Conservation (phyloP, 805 yeast species). For the Brettanomyces nanus region DNA sequence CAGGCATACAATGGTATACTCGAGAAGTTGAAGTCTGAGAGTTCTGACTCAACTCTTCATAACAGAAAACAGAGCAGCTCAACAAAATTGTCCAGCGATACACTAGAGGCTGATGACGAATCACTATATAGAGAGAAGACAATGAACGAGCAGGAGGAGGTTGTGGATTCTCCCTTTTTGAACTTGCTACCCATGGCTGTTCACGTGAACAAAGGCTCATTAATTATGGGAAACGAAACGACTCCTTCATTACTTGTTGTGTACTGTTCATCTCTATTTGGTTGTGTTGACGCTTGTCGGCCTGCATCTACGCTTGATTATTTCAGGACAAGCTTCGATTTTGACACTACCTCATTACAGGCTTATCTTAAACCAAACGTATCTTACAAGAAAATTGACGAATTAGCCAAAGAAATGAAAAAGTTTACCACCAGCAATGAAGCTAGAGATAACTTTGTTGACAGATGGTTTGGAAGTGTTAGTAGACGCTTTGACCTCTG, state of each 20-base stretch:
- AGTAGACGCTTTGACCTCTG: neutral
- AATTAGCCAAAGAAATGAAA: slow-evolving; percentile 4
- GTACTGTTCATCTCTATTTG: slow-evolving; percentile 47
- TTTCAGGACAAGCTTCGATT: slow-evolving; percentile 38
- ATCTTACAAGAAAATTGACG: slow-evolving; percentile 35
- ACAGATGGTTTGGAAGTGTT: neutral
- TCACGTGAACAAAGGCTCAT: slow-evolving; percentile 54
- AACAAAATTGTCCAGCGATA: neutral
- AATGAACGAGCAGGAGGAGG: neutral
- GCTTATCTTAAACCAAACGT: slow-evolving; percentile 64
- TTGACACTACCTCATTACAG: slow-evolving; percentile 44
- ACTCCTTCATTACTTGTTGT: slow-evolving; percentile 67
- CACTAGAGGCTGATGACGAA: neutral
- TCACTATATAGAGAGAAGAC: slow-evolving; percentile 6
- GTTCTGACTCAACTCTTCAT: neutral
- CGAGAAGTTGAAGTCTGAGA: slow-evolving; percentile 5
- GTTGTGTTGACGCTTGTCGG: slow-evolving; percentile 46
- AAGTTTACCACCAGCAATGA: neutral
- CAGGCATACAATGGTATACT: slow-evolving; percentile 51
- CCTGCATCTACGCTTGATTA: slow-evolving; percentile 44
- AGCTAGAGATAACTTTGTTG: neutral
- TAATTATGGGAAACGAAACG: slow-evolving; percentile 70
- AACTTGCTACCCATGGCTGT: slow-evolving; percentile 55
- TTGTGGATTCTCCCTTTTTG: slow-evolving; percentile 13
- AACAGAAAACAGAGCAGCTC: neutral